These are phyloP conservation scores for Zygosaccharomyces kombuchaensis DNA, from an alignment of 805 yeast species.

Conservation along the genomic window DNA sequence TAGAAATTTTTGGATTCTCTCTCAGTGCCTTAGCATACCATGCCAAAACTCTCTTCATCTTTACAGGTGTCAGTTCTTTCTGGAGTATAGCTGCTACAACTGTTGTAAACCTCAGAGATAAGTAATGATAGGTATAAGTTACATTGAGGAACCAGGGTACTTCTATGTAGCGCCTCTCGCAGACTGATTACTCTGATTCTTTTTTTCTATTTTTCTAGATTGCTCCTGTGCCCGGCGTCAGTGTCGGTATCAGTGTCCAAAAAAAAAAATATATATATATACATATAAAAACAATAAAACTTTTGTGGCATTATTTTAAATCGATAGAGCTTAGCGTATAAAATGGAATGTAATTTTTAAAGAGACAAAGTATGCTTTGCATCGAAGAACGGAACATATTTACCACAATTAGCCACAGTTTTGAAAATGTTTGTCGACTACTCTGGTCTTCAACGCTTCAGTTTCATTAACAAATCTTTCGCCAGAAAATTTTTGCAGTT, in stretches of 20 bases:
- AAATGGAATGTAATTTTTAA: no score
- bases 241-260: neutral
- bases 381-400: neutral
- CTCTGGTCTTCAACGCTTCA: slow-evolving; percentile 21
- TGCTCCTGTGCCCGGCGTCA: neutral
- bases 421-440: slow-evolving; percentile 22
- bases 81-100: no score
- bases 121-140: no score
- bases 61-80: neutral
- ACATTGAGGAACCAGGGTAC: no score
- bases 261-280: no score
- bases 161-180: neutral
- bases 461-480: slow-evolving; percentile 18
- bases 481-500: slow-evolving; percentile 19
- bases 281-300: no score
- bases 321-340: neutral
- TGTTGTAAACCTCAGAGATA: no score
- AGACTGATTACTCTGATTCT: neutral
- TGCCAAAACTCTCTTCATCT: slow-evolving; percentile 18
- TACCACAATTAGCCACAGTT: neutral
- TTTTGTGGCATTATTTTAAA: neutral
- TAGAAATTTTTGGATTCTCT: slow-evolving; percentile 49
- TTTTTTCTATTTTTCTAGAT: neutral
- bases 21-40: slow-evolving; percentile 30
- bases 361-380: no score